Evolutionary conservation across 139 green algal genomes (phyloP), one percentile per base, ranked within the genome.

Genomic region (Coelastrella sp.): DNA sequence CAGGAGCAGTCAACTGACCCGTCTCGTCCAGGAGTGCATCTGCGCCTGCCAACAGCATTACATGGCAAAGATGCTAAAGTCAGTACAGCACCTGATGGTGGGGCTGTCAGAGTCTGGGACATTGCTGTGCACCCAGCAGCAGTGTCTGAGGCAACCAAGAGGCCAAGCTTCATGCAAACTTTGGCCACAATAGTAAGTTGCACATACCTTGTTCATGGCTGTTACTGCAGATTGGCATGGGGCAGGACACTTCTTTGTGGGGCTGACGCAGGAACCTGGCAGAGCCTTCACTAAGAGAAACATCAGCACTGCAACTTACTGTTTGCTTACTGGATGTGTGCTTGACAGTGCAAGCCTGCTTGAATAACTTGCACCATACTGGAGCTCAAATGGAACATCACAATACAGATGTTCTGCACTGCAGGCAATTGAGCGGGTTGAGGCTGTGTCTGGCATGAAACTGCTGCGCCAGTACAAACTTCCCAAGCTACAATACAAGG

Each of bases 341-440:
- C n/a, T n/a, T n/a, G n/a, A n/a, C n/a, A n/a, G n/a, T n/a, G n/a
- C n/a, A n/a, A n/a, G n/a, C n/a, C n/a, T n/a, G n/a, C n/a, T n/a
- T n/a, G n/a, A n/a, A n/a, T n/a, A n/a, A n/a, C n/a, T n/a, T n/a
- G n/a, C n/a, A n/a, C n/a, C n/a, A n/a, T n/a, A n/a, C n/a, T n/a
- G n/a, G n/a, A n/a, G n/a, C n/a, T n/a, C n/a, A n/a, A n/a, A n/a
- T n/a, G n/a, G n/a, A n/a, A n/a, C n/a, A n/a, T n/a, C n/a, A n/a
- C n/a, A n/a, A 57, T 9, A 9, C 45, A 57, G 45, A 13, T 57
- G 45, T 57, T 57, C 19, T 27, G 17, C 30, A 9, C 53, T 64
- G 75, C 87, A 91, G 85, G 90, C 92, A 1, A 90, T 92, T 60
- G 92, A 95, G 72, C 82, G 89, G 5, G 89, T 95, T 66, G 87